phyloP scores from a whole-genome alignment of 2,329 filamentous ascomycete species.

The Alternaria triticimaculans region DNA sequence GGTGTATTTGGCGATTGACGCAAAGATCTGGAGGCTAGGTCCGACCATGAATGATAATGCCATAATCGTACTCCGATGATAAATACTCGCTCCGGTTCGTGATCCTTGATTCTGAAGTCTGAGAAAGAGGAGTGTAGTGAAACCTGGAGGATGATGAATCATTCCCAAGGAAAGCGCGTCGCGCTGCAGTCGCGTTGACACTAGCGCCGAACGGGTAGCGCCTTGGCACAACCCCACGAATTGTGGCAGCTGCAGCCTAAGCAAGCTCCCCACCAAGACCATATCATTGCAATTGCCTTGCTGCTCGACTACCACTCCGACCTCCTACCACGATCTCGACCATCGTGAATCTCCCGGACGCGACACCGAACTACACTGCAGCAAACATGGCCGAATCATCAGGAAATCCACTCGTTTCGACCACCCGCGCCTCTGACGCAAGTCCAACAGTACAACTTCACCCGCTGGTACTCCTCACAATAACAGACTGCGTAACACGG shows the following conservation, averaged over 20 bases:
- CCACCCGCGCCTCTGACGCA: slow-evolving; percentile 65
- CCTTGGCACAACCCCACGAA: slow-evolving; percentile 15
- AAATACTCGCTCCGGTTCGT: neutral
- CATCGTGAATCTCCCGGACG: neutral
- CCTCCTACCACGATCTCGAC: neutral
- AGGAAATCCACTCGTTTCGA: slow-evolving; percentile 54
- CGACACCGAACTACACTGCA: neutral
- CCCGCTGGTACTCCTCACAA: slow-evolving; percentile 91
- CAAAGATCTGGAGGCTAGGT: neutral
- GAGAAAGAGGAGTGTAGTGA: neutral
- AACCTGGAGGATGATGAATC: neutral
- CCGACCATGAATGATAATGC: neutral
- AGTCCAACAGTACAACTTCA: slow-evolving; percentile 84
- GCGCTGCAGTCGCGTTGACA: slow-evolving; percentile 7
- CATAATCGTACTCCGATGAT: neutral
- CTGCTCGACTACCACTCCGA: neutral
- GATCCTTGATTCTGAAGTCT: neutral
- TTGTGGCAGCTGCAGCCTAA: slow-evolving; percentile 17
- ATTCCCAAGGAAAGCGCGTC: slow-evolving; percentile 1
- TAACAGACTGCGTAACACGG: slow-evolving; percentile 95
- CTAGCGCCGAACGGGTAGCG: slow-evolving; percentile 2
- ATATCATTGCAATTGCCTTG: slow-evolving; percentile 7
- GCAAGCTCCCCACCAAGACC: slow-evolving; percentile 16
- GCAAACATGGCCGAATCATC: slow-evolving; percentile 45
- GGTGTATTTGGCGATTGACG: neutral